Percentiles rank a stretch among this genome's conserved stretches.
Evolutionary conservation across 2,329 filamentous ascomycete species (phyloP).

Genomic region (Pyrenochaeta sp.): DNA sequence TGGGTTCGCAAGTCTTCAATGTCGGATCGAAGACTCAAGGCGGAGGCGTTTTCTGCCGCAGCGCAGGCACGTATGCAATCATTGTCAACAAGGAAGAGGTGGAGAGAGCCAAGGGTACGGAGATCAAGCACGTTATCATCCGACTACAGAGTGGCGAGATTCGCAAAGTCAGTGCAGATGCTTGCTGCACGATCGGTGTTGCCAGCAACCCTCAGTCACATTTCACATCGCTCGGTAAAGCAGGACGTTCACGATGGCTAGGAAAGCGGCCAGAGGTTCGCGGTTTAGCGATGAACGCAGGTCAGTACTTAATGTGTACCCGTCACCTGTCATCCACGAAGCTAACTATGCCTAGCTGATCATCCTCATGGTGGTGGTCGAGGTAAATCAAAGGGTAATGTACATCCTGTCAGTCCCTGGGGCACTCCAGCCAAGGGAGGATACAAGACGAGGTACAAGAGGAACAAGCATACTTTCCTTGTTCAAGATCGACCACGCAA

Average conservation of each 20-base stretch:
- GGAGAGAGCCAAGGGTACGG: constrained; percentile 66
- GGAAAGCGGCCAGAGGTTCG: constrained; percentile 94
- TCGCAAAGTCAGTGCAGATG: constrained; percentile 86
- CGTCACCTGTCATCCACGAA: neutral
- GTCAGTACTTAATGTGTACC: constrained; percentile 52
- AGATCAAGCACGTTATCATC: constrained; percentile 81
- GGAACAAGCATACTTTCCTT: constrained; percentile 91
- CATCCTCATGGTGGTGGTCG: constrained; percentile 99
- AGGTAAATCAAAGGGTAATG: constrained; percentile 99
- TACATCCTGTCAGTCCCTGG: constrained; percentile 95
- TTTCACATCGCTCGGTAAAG: constrained; percentile 91
- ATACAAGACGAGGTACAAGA: constrained; percentile 89
- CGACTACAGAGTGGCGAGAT: constrained; percentile 92
- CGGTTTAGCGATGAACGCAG: constrained; percentile 98
- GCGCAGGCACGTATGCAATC: constrained; percentile 89
- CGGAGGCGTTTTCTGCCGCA: constrained; percentile 89
- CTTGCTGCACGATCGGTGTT: constrained; percentile 92
- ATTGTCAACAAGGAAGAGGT: constrained; percentile 86
- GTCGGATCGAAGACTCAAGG: constrained; percentile 78
- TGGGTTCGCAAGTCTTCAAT: constrained; percentile 92
- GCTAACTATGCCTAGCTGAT: constrained; percentile 66
- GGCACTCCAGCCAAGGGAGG: constrained; percentile 87
- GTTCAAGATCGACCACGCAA: constrained; percentile 85
- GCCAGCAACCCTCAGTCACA: constrained; percentile 94
- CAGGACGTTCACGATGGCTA: constrained; percentile 90